Percentiles rank a stretch among this genome's conserved stretches.
phyloP scores from a whole-genome alignment of 208 protist species.

The Wallacemonas sp. region DNA sequence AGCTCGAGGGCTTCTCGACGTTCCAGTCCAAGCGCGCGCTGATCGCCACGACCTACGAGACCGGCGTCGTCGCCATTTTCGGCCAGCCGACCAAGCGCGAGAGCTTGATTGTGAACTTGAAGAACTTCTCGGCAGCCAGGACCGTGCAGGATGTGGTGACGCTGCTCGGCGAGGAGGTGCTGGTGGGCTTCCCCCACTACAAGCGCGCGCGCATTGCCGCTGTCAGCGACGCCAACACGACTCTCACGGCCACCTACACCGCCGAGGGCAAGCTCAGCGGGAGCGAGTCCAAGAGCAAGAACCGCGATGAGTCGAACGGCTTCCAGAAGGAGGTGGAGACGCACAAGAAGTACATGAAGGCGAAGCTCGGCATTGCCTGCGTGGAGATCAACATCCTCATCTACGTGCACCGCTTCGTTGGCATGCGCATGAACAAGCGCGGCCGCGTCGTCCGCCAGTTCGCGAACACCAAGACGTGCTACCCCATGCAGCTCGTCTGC shows the following conservation, averaged over 20 bases:
- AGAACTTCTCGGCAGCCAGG: constrained; percentile 33
- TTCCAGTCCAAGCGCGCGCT: constrained; percentile 60
- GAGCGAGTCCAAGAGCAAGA: constrained; percentile 53
- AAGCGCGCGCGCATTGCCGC: constrained; percentile 80
- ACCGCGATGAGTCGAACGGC: constrained; percentile 57
- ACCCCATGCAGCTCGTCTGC: constrained; percentile 66
- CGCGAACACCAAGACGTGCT: constrained; percentile 74
- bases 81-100: constrained; percentile 67
- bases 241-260: constrained; percentile 52
- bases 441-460: constrained; percentile 72
- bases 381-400: constrained; percentile 63
- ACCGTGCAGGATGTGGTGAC: constrained; percentile 33
- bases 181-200: constrained; percentile 89
- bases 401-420: constrained; percentile 83
- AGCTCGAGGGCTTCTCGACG: constrained; percentile 84
- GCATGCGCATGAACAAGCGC: constrained; percentile 63
- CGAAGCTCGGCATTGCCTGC: constrained; percentile 76
- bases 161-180: constrained; percentile 78
- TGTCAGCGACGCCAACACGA: constrained; percentile 55
- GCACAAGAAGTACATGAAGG: constrained; percentile 76
- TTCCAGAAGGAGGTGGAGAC: constrained; percentile 76
- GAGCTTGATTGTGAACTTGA: constrained; percentile 70
- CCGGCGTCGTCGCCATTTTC: constrained; percentile 74
- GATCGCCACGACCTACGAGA: constrained; percentile 58
- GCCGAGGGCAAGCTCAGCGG: constrained; percentile 62